Percentiles rank a stretch among this genome's conserved stretches.
phyloP scores from a whole-genome alignment of 768 basidiomycete species.

The Russula foetens region DNA sequence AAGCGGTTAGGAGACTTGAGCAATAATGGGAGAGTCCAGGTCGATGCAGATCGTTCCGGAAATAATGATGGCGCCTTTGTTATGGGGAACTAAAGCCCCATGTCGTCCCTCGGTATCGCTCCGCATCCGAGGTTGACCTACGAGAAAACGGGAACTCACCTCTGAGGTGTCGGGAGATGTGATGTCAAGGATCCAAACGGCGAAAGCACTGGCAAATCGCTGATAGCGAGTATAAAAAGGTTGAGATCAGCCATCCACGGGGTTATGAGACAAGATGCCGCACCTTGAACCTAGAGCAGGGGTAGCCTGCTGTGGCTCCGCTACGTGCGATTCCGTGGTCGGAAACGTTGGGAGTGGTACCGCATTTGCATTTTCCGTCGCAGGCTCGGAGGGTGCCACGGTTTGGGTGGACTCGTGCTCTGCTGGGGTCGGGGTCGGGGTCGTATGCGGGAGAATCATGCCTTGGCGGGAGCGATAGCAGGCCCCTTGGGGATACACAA shows the following conservation, averaged over 20 bases:
- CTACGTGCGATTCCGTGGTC: neutral
- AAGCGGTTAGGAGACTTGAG: neutral
- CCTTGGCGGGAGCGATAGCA: neutral
- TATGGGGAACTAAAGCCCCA: neutral
- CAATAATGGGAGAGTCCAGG: neutral
- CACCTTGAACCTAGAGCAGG: slow-evolving; percentile 4
- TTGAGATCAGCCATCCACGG: neutral
- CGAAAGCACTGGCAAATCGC: slow-evolving; percentile 6
- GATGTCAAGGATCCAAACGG: slow-evolving; percentile 16
- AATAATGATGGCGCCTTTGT: neutral
- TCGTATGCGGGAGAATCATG: slow-evolving; percentile 3
- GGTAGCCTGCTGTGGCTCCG: neutral
- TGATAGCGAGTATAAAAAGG: neutral
- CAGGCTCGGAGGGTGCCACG: neutral
- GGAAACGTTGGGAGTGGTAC: neutral
- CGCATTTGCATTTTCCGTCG: neutral
- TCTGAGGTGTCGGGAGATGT: slow-evolving; percentile 30
- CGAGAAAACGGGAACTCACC: slow-evolving; percentile 22
- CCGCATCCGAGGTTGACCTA: neutral
- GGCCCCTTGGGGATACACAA: neutral
- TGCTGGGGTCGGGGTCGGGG: neutral
- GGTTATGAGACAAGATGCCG: neutral
- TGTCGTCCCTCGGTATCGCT: neutral
- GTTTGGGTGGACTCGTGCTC: neutral
- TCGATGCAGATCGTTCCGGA: neutral